Percentiles rank a stretch among this genome's conserved stretches.
These are phyloP conservation scores for Suhomyces wounanorum DNA, from an alignment of 1,139 yeast species.

Conservation along the genomic window DNA sequence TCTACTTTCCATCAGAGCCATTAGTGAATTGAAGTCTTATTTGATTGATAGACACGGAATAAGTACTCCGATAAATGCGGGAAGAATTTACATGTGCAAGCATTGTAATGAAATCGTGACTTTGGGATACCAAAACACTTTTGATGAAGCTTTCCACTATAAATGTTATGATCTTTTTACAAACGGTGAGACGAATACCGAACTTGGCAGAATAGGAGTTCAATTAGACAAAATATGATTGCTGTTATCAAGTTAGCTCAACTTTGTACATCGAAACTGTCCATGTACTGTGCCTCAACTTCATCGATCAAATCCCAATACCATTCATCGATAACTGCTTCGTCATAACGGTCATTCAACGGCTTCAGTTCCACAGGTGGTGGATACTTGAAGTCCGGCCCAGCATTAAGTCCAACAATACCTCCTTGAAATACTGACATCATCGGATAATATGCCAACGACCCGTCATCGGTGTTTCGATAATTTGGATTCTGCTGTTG, in stretches of 20 bases:
- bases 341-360: slow-evolving; percentile 63
- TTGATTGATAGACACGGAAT: slow-evolving; percentile 48
- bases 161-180: slow-evolving; percentile 46
- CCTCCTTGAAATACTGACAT: slow-evolving; percentile 84
- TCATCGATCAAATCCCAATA: slow-evolving; percentile 86
- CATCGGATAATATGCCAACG: slow-evolving; percentile 89
- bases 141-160: slow-evolving; percentile 49
- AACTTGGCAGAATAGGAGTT: slow-evolving; percentile 1
- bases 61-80: slow-evolving; percentile 30
- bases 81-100: slow-evolving; percentile 47
- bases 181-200: slow-evolving; percentile 4
- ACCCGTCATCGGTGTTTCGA: slow-evolving; percentile 71
- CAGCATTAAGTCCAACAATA: slow-evolving; percentile 65
- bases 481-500: slow-evolving; percentile 53
- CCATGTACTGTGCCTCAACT: slow-evolving; percentile 67
- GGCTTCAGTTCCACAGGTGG: slow-evolving; percentile 44
- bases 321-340: slow-evolving; percentile 76
- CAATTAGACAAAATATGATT: slow-evolving; percentile 14
- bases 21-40: slow-evolving; percentile 51
- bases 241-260: not conserved
- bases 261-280: slow-evolving; percentile 34
- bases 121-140: slow-evolving; percentile 45
- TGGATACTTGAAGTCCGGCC: slow-evolving; percentile 63
- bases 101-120: slow-evolving; percentile 63
- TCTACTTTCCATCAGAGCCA: slow-evolving; percentile 41